Base-by-base conservation (phyloP, 2,329 filamentous ascomycete genomes). In the Ophiostoma quercus region DNA sequence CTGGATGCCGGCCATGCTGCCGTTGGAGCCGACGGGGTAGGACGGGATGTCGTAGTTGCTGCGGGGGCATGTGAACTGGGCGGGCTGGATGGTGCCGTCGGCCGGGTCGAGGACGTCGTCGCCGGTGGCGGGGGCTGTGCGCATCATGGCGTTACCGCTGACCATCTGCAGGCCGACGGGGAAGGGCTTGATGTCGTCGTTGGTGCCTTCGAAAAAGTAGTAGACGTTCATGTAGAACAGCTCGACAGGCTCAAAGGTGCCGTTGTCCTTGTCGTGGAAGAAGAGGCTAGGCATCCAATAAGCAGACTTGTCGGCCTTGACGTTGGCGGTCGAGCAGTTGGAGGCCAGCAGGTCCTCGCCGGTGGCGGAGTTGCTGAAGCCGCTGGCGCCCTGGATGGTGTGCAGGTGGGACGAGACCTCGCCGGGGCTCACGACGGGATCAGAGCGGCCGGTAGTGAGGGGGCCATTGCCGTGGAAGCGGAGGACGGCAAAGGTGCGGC, bases 221-320 rank as follows among this genome's bases (percentile, higher is more conserved):
- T 95, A 95, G 72, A 86, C 85, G 76, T 89, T 88, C 85, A 90
- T 88, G 77, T 92, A 92, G 75, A 89, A 88, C 72, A 91, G 80
- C 63, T 87, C 83, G 22, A 93, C 90, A 47, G 84, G 83, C 77
- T 88, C 85, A 74, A 92, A 87, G 68, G 83, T 84, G 67, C 85
- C 85, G 73, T 88, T 86, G 74, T 84, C 80, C 75, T 87, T 83
- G 73, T 90, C 85, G 74, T 83, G 80, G 79, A 89, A 92, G 79
- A 88, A 93, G 2, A 94, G 80, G 37, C 83, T 82, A 1, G 91
- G 90, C 70, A 88, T 87, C 91, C 91, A 94, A 82, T 94, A 94
- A 78, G 90, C 90, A 74, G 86, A 90, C 76, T 87, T 83, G 79
- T 93, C 90, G 69, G 85, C 86, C 74, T 84, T 87, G 76, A 91